Percentiles rank a stretch among this genome's conserved stretches.
Evolutionary conservation across 1,284 basidiomycete genomes (phyloP).

Genomic region (Cerioporus squamosus): DNA sequence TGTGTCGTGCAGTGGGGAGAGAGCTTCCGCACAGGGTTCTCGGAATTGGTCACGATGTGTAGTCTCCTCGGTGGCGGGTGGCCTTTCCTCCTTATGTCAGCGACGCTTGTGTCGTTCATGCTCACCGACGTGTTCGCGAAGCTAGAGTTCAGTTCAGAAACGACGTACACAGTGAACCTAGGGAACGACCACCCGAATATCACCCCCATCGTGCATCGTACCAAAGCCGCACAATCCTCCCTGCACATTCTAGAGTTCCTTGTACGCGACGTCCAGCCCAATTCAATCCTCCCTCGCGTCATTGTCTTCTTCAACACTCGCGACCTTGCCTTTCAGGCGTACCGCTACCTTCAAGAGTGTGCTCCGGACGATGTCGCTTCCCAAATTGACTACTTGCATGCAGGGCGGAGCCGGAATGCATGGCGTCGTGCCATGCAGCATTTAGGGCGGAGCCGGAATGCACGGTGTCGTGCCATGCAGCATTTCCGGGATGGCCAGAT

Average conservation of each 20-base stretch:
- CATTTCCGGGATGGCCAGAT: conserved; percentile 5
- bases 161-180: not conserved
- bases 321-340: not conserved
- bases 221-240: not conserved
- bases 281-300: not conserved
- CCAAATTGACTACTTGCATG: conserved; percentile 27
- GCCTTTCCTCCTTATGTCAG: not conserved
- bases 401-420: not conserved
- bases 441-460: conserved; percentile 30
- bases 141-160: not conserved
- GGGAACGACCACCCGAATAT: conserved; percentile 9
- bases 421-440: not conserved
- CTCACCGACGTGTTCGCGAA: not conserved
- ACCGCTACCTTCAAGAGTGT: not conserved
- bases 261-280: not conserved
- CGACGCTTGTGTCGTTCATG: not conserved
- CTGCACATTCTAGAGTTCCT: not conserved
- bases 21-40: not conserved
- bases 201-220: not conserved
- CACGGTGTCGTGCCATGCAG: not conserved
- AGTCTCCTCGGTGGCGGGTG: not conserved
- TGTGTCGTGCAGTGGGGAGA: conserved; percentile 4
- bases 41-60: not conserved
- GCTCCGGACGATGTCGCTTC: no score
- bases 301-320: conserved; percentile 6